A percentile compares a stretch with the other conserved stretches of the same genome.
Conservation (phyloP, 371 early-diverging fungal genomes). For the Saksenaea oblongispora region DNA sequence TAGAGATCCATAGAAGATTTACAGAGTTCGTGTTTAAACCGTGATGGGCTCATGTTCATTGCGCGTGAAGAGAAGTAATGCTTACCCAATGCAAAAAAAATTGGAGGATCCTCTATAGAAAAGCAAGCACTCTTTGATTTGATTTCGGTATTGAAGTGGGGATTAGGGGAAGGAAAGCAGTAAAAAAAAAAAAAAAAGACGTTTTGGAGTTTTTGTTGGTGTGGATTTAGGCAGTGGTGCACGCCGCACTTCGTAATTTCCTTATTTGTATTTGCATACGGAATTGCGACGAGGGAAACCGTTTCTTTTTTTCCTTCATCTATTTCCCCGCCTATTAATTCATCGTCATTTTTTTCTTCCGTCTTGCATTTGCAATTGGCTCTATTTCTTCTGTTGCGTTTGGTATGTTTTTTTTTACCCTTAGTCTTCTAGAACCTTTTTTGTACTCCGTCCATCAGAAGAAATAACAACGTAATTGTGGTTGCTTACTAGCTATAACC, state of each 20-base stretch:
- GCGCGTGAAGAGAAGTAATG: background rate
- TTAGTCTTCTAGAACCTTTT: no score
- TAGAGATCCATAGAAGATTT: background rate
- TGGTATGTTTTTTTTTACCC: no score
- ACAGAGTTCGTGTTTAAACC: background rate
- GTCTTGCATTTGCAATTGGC: no score
- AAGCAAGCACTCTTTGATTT: background rate
- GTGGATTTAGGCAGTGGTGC: background rate
- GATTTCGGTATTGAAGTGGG: background rate
- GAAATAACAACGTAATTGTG: no score
- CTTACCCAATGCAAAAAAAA: slow-evolving; percentile 1
- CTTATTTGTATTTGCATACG: background rate
- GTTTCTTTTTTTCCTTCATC: background rate
- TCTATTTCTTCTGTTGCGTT: no score
- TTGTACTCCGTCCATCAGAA: no score
- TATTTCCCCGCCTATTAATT: background rate
- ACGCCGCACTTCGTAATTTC: background rate
- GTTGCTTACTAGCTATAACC: no score
- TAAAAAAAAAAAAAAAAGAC: slow-evolving; percentile 4
- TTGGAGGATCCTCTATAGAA: background rate
- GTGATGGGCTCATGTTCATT: slow-evolving; percentile 1
- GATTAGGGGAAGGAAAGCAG: slow-evolving; percentile 3
- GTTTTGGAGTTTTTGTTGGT: background rate
- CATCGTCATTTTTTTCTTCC: no score
- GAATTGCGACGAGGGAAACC: background rate